A percentile compares a stretch with the other conserved stretches of the same genome.
Evolutionary conservation across 176 grass and related monocot genomes (phyloP).

Genomic region (Avena sativa): DNA sequence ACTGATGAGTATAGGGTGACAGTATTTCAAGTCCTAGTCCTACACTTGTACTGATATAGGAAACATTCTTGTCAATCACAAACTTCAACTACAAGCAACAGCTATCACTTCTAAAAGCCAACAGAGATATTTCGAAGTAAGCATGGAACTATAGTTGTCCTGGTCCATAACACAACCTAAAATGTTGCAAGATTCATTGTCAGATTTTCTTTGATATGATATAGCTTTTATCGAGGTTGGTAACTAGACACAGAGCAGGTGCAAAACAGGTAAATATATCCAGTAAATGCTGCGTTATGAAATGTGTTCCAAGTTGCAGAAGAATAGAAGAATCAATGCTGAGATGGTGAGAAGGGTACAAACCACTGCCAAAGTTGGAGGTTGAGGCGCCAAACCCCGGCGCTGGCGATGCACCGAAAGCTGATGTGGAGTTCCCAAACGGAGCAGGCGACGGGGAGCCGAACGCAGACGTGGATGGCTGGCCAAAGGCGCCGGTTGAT

Average conservation of each 20-base stretch:
- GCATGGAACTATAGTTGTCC: background rate
- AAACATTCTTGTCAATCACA: background rate
- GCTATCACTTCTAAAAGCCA: background rate
- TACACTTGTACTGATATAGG: slow-evolving; percentile 3
- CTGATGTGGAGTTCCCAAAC: slow-evolving; percentile 46
- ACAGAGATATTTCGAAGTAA: slow-evolving; percentile 18
- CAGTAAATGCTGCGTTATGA: background rate
- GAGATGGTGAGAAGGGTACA: slow-evolving; percentile 19
- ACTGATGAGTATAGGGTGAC: background rate
- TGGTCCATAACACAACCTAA: slow-evolving; percentile 4
- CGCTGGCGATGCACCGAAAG: slow-evolving; percentile 45
- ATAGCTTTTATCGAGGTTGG: background rate
- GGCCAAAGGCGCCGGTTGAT: slow-evolving; percentile 64
- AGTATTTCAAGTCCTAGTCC: slow-evolving; percentile 10
- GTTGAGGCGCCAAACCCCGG: slow-evolving; percentile 59
- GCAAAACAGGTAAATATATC: background rate
- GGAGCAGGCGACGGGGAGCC: slow-evolving; percentile 46
- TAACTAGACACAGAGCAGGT: background rate
- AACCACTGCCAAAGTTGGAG: slow-evolving; percentile 61
- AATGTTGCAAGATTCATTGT: slow-evolving; percentile 2
- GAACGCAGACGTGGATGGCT: slow-evolving; percentile 60
- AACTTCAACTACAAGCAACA: slow-evolving; percentile 16
- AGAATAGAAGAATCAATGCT: slow-evolving; percentile 5
- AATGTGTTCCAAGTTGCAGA: slow-evolving; percentile 5
- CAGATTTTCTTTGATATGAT: background rate